Base-by-base conservation (phyloP, 768 basidiomycete species). In the Mycena alexandri region DNA sequence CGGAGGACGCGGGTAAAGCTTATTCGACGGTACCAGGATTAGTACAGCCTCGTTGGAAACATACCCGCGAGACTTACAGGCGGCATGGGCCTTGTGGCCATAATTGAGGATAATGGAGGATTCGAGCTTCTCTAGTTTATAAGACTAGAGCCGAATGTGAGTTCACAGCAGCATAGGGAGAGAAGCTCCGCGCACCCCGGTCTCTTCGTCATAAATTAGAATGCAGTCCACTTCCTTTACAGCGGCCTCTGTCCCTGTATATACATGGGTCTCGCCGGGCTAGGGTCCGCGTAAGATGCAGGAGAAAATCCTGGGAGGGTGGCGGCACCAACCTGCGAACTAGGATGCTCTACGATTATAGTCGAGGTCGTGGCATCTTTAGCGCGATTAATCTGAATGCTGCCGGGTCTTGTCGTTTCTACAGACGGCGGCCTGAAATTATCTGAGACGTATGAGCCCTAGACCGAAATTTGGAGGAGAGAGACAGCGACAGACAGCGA, bases 181-280 rank as follows among this genome's bases (percentile, higher is more conserved):
- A 53, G 17, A 41, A 16, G 22, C 51, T 47, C 59, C 36, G 80
- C 87, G 75, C 74, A 92, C 93, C 70, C 87, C 87, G 53, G 86
- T 82, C 60, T 88, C 90, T 73, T 92, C 91, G 75, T 95, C 93
- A 72, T 90, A 94, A 50, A 94, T 90, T 44, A 95, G 82, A 9
- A 94, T 87, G 69, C 93, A 95, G 56, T 93, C 91, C 71, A 84
- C 83, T 51, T 93, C 91, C 74, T 88, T 91, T 9, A 89, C 84
- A 2, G 85, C 77, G 17, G 80, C 80, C 72, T 92, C 91, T 10
- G 74, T 72, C 4, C 92, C 93, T 43, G 77, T 79, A 72, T 89
- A 93, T 42, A 85, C 72, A 71, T 88, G 83, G 14, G 75, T 83
- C 64, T 91, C 88, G 19, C 83, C 84, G 3, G 80, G 74, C 89